Evolutionary conservation across 495 filamentous ascomycete species (phyloP), one percentile per base, ranked within the genome.

Genomic region (Tetracladium marchalianum): DNA sequence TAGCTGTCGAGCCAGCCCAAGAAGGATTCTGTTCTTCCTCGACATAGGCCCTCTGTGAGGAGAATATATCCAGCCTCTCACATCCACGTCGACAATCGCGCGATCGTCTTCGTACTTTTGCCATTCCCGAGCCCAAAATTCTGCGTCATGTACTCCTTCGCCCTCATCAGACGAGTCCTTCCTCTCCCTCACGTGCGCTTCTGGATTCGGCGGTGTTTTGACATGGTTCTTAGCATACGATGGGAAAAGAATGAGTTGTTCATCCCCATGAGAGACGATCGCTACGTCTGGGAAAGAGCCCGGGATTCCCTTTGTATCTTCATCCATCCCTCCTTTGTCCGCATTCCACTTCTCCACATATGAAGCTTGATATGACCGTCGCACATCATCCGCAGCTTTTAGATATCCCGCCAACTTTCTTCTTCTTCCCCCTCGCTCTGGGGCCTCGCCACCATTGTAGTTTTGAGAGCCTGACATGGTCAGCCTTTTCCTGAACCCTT

Each of bases 231-330:
- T 85, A 70, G 36, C 85, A 84, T 66, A 97, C 93, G 55, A 86
- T 7, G 92, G 92, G 57, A 96, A 99, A 11, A 97, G 56, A 10
- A 97, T 74, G 79, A 99, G 85, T 67, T 96, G 86, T 64, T 95
- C 90, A 51, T 85, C 78, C 16, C 85, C 89, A 34, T 77, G 82
- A 7, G 79, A 72, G 16, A 83, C 78, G 42, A 95, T 82, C 11
- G 82, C 76, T 13, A 87, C 82, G 52, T 93, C 81, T 1, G 87
- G 86, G 54, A 89, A 95, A 4, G 82, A 72, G 1, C 81, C 84
- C 0, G 84, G 82, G n/a, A 84, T 82, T 22, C 75, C 71, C 8
- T 70, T 64, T 8, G 72, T 62, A 34, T 76, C 70, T 36, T 80
- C 72, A 31, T 81, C 70, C 15, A 64, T 58, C 31, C 73, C 68